Conservation (phyloP, 2,329 filamentous ascomycete species). For the Colletotrichum sp. region DNA sequence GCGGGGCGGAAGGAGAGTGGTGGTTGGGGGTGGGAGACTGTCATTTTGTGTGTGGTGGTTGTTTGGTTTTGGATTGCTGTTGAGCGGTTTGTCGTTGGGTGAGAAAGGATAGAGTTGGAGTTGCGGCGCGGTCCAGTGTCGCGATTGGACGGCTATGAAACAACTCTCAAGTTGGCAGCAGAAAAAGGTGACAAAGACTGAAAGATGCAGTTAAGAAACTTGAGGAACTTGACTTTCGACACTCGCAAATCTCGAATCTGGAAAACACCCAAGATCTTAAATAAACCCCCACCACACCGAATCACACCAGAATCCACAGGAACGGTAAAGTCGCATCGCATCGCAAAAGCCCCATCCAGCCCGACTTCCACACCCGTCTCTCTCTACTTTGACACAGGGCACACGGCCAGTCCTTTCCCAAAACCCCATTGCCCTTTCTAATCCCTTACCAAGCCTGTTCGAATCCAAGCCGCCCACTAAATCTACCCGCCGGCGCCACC, state of each 20-base stretch:
- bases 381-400: not conserved
- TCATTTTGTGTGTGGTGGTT: not conserved
- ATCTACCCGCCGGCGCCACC: not conserved
- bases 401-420: not conserved
- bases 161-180: not conserved
- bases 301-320: not conserved
- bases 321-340: rapidly evolving
- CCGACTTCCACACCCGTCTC: rapidly evolving
- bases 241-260: not conserved
- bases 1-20: slow-evolving; percentile 39
- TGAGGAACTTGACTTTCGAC: not conserved
- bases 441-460: not conserved
- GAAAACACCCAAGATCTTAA: not conserved
- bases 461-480: not conserved
- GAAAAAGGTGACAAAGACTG: not conserved
- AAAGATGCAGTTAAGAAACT: not conserved
- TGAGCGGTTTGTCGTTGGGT: not conserved
- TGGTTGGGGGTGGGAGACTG: not conserved
- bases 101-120: not conserved
- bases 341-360: not conserved
- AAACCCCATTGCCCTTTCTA: too few relatives aligned
- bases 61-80: not conserved
- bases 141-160: not conserved
- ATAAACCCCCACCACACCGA: not conserved
- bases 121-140: not conserved